Evolutionary conservation across 129 eudicot species (phyloP).

Genomic region (Logfia minima): DNA sequence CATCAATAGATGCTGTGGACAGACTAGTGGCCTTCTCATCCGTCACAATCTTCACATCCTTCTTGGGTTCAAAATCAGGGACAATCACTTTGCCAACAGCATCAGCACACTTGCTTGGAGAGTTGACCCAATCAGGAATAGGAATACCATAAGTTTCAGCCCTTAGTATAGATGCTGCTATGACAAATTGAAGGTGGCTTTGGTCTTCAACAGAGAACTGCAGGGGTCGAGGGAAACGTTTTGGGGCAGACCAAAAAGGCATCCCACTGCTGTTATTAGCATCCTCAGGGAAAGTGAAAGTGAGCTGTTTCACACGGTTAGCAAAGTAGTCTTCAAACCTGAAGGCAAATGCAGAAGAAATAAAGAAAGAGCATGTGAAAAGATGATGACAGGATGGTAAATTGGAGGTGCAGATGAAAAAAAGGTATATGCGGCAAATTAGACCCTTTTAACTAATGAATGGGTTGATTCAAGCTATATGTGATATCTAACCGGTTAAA

Average conservation of each 20-base stretch:
- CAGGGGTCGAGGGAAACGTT: slow-evolving; percentile 81
- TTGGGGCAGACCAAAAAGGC: slow-evolving; percentile 95
- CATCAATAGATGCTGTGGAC: slow-evolving; percentile 77
- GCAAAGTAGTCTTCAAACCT: slow-evolving; percentile 96
- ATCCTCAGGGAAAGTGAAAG: slow-evolving; percentile 88
- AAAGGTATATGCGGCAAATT: too few relatives aligned
- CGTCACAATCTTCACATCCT: slow-evolving; percentile 76
- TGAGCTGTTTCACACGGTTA: slow-evolving; percentile 80
- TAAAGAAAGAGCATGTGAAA: slow-evolving; percentile 8
- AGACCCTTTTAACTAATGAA: not conserved
- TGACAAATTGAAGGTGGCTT: slow-evolving; percentile 61
- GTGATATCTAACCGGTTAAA: not conserved
- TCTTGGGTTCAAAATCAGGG: slow-evolving; percentile 81
- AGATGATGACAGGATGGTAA: not conserved
- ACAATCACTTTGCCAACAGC: slow-evolving; percentile 69
- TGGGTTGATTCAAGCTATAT: not conserved
- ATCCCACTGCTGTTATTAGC: slow-evolving; percentile 76
- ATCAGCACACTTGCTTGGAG: slow-evolving; percentile 54
- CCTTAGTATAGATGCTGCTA: slow-evolving; percentile 75
- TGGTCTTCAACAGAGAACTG: slow-evolving; percentile 62
- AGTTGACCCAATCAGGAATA: slow-evolving; percentile 76
- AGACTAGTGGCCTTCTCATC: slow-evolving; percentile 83
- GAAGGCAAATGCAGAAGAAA: slow-evolving; percentile 5
- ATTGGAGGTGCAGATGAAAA: not conserved
- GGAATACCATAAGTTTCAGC: slow-evolving; percentile 91